Conservation (phyloP, 352 stramenopile species). For the Phytophthora pistaciae region DNA sequence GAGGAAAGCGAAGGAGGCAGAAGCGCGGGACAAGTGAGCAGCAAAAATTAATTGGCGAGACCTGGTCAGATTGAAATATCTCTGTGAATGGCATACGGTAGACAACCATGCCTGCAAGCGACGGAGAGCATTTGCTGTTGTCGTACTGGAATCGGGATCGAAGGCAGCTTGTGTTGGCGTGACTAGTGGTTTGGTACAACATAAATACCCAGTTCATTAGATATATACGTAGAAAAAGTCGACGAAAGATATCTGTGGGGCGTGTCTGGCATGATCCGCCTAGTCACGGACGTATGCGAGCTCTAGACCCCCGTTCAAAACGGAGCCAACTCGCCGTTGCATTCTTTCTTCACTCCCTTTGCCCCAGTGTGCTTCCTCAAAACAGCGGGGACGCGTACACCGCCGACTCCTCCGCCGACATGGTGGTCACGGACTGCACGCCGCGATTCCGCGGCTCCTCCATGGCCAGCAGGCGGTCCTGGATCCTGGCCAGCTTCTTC, state of each 20-base stretch:
- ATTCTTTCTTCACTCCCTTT: not conserved
- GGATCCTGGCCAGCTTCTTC: constrained; percentile 74
- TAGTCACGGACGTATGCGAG: not conserved
- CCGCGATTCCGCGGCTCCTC: constrained; percentile 56
- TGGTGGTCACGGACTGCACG: constrained; percentile 40
- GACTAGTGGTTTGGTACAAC: constrained; percentile 1
- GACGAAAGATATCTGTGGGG: not conserved
- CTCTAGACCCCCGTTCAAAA: not conserved
- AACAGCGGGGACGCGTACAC: constrained; percentile 59
- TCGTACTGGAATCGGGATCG: no score
- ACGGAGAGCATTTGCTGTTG: no score
- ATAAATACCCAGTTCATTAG: constrained; percentile 35
- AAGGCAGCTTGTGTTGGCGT: no score
- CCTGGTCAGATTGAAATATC: not conserved
- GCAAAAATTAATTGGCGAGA: not conserved
- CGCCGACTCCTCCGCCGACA: constrained; percentile 26
- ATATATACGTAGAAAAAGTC: constrained; percentile 22
- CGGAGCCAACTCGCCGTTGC: not conserved
- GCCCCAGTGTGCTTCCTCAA: constrained; percentile 23
- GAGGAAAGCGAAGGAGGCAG: constrained; percentile 38
- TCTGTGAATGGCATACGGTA: no score
- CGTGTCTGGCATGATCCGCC: not conserved
- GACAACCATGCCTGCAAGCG: no score
- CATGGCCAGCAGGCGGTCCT: constrained; percentile 69
- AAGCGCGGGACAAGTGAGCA: constrained; percentile 6